Evolutionary conservation across 768 basidiomycete genomes (phyloP).

Genomic region (Panaeolus papilionaceus): DNA sequence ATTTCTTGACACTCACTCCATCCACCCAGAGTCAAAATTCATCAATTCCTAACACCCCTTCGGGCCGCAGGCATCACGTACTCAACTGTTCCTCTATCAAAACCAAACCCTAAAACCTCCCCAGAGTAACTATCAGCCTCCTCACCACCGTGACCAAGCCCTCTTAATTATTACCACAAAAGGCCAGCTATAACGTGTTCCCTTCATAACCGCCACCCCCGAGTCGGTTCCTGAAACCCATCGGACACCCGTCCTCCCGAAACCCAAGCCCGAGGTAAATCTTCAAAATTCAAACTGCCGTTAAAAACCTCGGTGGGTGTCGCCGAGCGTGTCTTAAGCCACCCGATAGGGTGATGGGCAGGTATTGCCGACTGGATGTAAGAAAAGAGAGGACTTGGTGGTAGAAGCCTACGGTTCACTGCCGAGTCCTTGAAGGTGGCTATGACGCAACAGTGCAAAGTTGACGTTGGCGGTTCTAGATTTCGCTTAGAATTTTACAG

Average conservation of each 20-base stretch:
- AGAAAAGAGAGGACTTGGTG: too few relatives aligned
- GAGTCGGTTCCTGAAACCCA: background rate
- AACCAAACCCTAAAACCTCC: background rate
- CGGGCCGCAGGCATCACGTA: background rate
- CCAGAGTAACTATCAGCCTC: background rate
- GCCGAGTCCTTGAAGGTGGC: too few relatives aligned
- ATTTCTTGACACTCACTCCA: background rate
- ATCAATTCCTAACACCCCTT: constrained; percentile 2
- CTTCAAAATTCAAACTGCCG: too few relatives aligned
- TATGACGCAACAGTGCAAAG: too few relatives aligned
- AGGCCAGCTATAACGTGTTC: background rate
- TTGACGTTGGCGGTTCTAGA: too few relatives aligned
- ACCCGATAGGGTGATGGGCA: background rate
- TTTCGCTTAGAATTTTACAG: too few relatives aligned
- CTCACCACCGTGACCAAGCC: background rate
- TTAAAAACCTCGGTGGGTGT: background rate
- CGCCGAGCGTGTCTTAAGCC: background rate
- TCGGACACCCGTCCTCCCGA: background rate
- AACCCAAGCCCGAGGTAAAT: too few relatives aligned
- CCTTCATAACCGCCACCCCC: background rate
- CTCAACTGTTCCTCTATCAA: too few relatives aligned
- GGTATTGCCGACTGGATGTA: background rate
- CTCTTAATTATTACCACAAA: background rate
- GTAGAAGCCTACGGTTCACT: too few relatives aligned
- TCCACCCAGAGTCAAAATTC: background rate